Evolutionary conservation across 164 flowering plant genomes (phyloP).

Genomic region (Berberis thunbergii): DNA sequence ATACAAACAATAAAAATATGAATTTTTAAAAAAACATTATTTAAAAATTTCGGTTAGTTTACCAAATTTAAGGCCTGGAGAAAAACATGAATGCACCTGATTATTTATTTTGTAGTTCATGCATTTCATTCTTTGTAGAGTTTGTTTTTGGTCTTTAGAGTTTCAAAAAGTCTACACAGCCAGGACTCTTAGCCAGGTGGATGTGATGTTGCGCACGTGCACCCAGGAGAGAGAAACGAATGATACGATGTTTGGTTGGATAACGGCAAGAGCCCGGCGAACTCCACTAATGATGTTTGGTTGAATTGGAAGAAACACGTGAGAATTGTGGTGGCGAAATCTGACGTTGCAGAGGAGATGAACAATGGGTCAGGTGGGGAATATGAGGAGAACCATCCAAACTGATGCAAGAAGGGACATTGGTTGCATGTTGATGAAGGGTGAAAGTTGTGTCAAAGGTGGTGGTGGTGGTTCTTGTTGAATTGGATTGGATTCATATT

Average conservation of each 20-base stretch:
- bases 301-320: conserved; percentile 48
- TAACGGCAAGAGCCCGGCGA: conserved; percentile 29
- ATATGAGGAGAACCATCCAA: conserved; percentile 63
- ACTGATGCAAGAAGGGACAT: conserved; percentile 53
- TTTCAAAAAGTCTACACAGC: too few relatives aligned
- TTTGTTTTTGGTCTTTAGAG: too few relatives aligned
- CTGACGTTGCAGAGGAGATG: not conserved
- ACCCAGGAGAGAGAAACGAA: too few relatives aligned
- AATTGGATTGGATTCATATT: not conserved
- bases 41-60: too few relatives aligned
- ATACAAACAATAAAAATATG: too few relatives aligned
- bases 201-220: too few relatives aligned
- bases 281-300: conserved; percentile 37
- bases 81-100: too few relatives aligned
- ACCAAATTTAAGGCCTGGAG: too few relatives aligned
- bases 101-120: too few relatives aligned
- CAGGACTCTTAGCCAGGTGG: too few relatives aligned
- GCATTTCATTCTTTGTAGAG: too few relatives aligned
- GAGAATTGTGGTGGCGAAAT: conserved; percentile 6
- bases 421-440: conserved; percentile 3
- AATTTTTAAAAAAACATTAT: too few relatives aligned
- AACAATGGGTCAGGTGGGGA: not conserved
- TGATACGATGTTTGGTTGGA: conserved; percentile 16
- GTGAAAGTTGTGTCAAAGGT: conserved; percentile 2
- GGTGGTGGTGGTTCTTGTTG: conserved; percentile 1